Evolutionary conservation across 106 monocot species (phyloP).

Genomic region (Phalaenopsis aphrodite): DNA sequence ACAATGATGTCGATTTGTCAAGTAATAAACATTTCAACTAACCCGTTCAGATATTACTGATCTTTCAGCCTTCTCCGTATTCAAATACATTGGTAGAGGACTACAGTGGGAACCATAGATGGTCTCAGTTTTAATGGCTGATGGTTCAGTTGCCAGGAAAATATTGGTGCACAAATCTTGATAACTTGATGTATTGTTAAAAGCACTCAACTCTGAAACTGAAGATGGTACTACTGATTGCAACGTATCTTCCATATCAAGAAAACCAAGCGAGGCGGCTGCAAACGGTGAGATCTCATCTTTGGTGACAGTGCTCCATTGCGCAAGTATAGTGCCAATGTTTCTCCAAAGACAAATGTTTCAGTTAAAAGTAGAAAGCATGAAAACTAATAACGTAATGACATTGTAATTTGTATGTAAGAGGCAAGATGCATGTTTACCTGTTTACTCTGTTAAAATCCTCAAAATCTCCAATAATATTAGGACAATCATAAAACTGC

Average conservation of each 20-base stretch:
- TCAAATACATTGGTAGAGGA: neutral
- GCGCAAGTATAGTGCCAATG: conserved; percentile 26
- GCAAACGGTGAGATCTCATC: conserved; percentile 38
- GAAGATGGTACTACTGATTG: conserved; percentile 16
- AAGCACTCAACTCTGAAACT: conserved; percentile 11
- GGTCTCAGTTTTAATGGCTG: conserved; percentile 2
- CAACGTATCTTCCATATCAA: conserved; percentile 25
- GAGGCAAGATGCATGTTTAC: conserved; percentile 8
- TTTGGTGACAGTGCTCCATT: conserved; percentile 14
- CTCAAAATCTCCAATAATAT: conserved; percentile 39
- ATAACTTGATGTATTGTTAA: conserved; percentile 13
- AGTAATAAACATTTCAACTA: neutral
- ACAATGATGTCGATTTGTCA: neutral
- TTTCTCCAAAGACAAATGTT: conserved; percentile 25
- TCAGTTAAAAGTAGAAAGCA: neutral
- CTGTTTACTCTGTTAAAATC: conserved; percentile 49
- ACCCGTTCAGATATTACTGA: conserved; percentile 1
- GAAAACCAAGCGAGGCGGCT: conserved; percentile 19
- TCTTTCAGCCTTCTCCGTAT: conserved; percentile 1
- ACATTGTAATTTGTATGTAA: neutral
- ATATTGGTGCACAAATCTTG: conserved; percentile 8
- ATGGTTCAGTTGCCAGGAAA: conserved; percentile 6
- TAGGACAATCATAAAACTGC: conserved; percentile 31
- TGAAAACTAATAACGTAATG: neutral
- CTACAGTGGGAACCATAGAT: neutral